Base-by-base conservation (phyloP, 2,329 filamentous ascomycete genomes). In the Epichloe aotearoae region DNA sequence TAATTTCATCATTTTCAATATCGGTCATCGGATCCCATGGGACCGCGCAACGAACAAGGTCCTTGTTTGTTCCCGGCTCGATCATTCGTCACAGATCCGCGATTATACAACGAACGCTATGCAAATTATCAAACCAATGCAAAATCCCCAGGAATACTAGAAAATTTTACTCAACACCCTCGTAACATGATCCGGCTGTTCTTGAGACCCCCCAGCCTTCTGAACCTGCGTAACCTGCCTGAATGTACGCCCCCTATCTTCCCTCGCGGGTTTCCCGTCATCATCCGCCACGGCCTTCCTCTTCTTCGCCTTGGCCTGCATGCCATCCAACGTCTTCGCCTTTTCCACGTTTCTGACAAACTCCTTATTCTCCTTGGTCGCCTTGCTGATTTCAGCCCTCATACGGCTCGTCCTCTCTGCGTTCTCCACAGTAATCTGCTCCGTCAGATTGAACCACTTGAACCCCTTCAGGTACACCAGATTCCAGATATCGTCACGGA, bases 401-500 rank as follows among this genome's bases (percentile, higher is more conserved):
- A 93, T 80, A 59, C 86, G 76, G 59, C 82, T 84, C 50, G 82
- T 76, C 52, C 87, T 72, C 67, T 91, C 87, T 5, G 87, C 86
- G 63, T 90, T 88, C 71, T 94, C 88, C 30, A 83, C 77, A 40
- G 84, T 76, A 57, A 91, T 89, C 68, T 90, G 84, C 64, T 87
- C 84, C 51, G 84, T 88, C 55, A 83, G 66, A 59, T 82, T 73
- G 55, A 77, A 72, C 88, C 88, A 94, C 67, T 91, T 93, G 70
- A 93, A 91, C 1, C 86, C 86, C 55, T 80, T 84, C 55, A 94
- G 70, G 62, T 94, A 94, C 54, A 86, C 76, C 55, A 93, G 70
- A 59, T 85, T 90, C 88, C 88, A 94, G 43, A 94, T 76, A 64
- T 94, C 88, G 64, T 94, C 88, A 59, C 86, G 80, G 69, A 91